Base-by-base conservation (phyloP, 768 basidiomycete genomes). In the Tubosaeta sp. region DNA sequence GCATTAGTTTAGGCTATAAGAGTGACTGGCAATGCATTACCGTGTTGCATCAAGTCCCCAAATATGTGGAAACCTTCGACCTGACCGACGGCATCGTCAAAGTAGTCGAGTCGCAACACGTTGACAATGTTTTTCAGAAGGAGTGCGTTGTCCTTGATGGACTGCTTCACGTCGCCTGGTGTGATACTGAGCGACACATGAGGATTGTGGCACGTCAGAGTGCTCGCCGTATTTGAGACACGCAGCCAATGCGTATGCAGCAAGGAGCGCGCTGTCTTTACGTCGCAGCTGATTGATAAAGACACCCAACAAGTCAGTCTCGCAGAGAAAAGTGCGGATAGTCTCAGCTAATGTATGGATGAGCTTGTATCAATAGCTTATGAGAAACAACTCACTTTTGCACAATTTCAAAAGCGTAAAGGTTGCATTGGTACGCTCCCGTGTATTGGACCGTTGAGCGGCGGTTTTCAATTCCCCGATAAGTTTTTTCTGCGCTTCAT, bases 61-160 rank as follows among this genome's bases (percentile, higher is more conserved):
- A 64, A 65, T 4, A 64, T 54, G 27, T 64, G 54, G 22, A 65
- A 64, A 11, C 63, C 63, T 43, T 64, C 63, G 0, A 60, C 46
- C 19, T 5, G 41, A 12, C 63, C 60, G 0, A 65, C 43, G 11
- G 63, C 60, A 19, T 64, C 63, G 6, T 64, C 60, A 12, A 64
- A 65, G 41, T 54, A 65, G 46, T 64, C 55, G 17, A 55, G 31
- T 32, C 43, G 46, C 14, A 62, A 44, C 63, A 64, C 65, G 22
- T 45, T 43, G 14, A 64, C 55, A 5, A 64, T 65, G 3, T 57
- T 39, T 32, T 52, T 53, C 10, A 57, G 51, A 37, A 59, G 43
- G 25, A n/a, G 33, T 43, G 43, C 19, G n/a, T 48, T 51, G 11
- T 35, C 13, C 38, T 35, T 37, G 29, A 52, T 34, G 9, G 50